Base-by-base conservation (phyloP, 805 yeast genomes). In the Saccharomycopsis schoenii region DNA sequence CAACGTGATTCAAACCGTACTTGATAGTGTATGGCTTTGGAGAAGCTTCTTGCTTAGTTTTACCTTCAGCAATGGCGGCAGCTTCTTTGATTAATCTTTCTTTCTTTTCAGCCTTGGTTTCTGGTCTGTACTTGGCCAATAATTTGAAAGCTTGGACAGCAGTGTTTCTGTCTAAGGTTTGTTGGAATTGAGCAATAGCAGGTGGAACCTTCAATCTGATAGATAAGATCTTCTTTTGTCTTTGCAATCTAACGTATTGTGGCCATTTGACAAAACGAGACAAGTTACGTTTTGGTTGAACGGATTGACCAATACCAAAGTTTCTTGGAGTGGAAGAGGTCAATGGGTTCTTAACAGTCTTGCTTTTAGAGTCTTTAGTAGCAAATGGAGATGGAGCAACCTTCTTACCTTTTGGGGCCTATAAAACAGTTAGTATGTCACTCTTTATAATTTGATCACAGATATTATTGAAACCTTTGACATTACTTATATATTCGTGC, bases 221-320 rank as follows among this genome's bases (percentile, higher is more conserved):
- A 72, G 86, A 81, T 77, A 93, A 84, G 77, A 93, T 88, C 86
- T 93, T 93, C 88, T 87, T 94, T 82, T 94, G 98, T 85, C 99
- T 92, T 84, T 93, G 99, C 71, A 94, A 83, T 82, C 96, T 89
- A 71, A 93, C 96, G 77, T 93, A 91, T 80, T 88, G 94, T 76
- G 99, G 99, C 99, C 99, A 94, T 81, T 88, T 94, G 76, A 93
- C 98, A 78, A 89, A 92, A 80, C 98, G 91, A 66, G 96, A 82
- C 76, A 94, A 85, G 86, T 94, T 89, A 81, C 93, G 86, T 84
- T 87, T 90, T 77, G 91, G 96, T 81, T 93, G 98, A 72, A 93
- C 73, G 68, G 86, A 81, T 83, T 94, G 98, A 73, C 99, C 99
- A 73, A 94, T 87, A 80, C 98, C 98, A 74, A 86, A 93, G 82